Conservation (phyloP, 2,329 filamentous ascomycete species). For the Aspergillus ustus region DNA sequence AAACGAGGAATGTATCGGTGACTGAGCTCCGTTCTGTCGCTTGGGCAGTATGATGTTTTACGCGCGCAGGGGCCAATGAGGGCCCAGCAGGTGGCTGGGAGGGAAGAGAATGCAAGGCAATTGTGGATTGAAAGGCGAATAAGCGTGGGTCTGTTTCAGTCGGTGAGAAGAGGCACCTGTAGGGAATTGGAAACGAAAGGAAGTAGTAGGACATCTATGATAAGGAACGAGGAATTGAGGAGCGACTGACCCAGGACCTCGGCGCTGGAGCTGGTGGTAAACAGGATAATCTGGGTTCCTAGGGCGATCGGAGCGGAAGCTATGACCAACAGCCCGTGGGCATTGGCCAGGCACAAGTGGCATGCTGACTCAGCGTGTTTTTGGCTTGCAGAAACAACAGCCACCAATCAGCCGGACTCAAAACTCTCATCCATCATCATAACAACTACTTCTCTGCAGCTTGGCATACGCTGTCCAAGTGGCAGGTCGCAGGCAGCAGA, state of each 20-base stretch:
- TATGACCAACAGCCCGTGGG: neutral
- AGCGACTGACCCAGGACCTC: neutral
- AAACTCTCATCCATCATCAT: neutral
- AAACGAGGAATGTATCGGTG: conserved; percentile 5
- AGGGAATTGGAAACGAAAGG: conserved; percentile 5
- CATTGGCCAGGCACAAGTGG: neutral
- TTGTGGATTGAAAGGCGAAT: neutral
- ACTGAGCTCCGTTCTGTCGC: conserved; percentile 1
- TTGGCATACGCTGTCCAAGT: neutral
- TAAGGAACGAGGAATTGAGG: neutral
- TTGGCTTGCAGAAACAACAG: neutral
- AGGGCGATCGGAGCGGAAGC: neutral
- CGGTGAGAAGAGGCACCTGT: neutral
- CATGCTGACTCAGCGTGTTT: neutral
- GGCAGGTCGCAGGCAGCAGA: neutral
- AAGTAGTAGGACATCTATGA: neutral
- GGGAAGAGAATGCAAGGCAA: conserved; percentile 5
- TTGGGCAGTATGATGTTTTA: conserved; percentile 3
- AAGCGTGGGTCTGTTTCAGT: conserved; percentile 7
- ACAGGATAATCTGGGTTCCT: neutral
- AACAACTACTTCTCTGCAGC: neutral
- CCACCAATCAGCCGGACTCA: too few relatives aligned
- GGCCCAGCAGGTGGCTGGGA: conserved; percentile 18
- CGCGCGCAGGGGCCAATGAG: conserved; percentile 17
- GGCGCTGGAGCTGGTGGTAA: neutral